Evolutionary conservation across 371 early-diverging fungal genomes (phyloP).

Genomic region (Mortierella sp.): DNA sequence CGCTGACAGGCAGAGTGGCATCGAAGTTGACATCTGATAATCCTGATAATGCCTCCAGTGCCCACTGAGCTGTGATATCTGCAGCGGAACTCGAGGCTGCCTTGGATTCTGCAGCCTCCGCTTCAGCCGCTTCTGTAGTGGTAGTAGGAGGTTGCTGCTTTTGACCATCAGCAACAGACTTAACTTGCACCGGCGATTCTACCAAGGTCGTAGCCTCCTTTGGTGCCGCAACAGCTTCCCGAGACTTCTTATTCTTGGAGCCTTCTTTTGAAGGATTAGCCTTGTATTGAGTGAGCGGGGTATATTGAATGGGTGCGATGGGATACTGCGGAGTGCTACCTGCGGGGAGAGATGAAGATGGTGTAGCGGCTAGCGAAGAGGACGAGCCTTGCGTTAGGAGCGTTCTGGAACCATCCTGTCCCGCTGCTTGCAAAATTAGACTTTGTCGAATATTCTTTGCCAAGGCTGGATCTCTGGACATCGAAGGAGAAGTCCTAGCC

Average conservation of each 20-base stretch:
- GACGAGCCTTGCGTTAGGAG: slow-evolving; percentile 40
- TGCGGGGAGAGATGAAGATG: background rate
- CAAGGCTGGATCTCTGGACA: slow-evolving; percentile 20
- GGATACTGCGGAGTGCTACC: slow-evolving; percentile 23
- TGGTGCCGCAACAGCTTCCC: slow-evolving; percentile 5
- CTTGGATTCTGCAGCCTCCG: too few species aligned
- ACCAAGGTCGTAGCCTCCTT: slow-evolving; percentile 11
- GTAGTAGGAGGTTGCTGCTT: slow-evolving; percentile 5
- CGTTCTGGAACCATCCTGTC: slow-evolving; percentile 27
- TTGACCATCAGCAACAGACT: background rate
- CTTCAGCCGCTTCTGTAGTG: too few species aligned
- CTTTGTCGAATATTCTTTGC: slow-evolving; percentile 20
- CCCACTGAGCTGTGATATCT: slow-evolving; percentile 35
- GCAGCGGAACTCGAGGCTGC: background rate
- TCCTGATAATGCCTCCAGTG: slow-evolving; percentile 37
- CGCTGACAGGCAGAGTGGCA: slow-evolving; percentile 22
- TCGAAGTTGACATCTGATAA: slow-evolving; percentile 41
- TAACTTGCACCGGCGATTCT: background rate
- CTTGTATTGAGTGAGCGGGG: slow-evolving; percentile 51
- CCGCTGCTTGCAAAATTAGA: background rate
- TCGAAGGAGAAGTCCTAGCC: slow-evolving; percentile 15
- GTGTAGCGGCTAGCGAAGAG: slow-evolving; percentile 20
- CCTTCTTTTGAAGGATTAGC: slow-evolving; percentile 32
- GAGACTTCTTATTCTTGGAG: slow-evolving; percentile 29
- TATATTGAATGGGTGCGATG: slow-evolving; percentile 46